Conservation (phyloP, 208 protist genomes). For the Leptomonas pyrrhocoris region DNA sequence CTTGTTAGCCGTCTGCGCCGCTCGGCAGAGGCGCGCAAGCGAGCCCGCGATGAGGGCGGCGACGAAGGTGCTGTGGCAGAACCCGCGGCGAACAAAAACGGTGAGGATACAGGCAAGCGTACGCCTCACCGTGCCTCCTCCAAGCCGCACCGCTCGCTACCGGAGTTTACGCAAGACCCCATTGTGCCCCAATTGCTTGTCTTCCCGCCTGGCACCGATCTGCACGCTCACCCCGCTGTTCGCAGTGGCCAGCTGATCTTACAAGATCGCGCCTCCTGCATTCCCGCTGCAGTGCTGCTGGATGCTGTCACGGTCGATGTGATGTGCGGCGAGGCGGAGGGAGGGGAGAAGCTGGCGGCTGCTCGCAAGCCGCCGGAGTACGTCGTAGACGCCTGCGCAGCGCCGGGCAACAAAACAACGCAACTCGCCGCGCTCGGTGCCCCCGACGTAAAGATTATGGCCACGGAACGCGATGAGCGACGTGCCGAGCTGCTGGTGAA, state of each 20-base stretch:
- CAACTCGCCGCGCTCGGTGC: slow-evolving; percentile 81
- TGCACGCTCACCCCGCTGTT: slow-evolving; percentile 87
- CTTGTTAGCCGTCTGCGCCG: slow-evolving; percentile 66
- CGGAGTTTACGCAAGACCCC: slow-evolving; percentile 72
- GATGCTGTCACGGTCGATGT: slow-evolving; percentile 59
- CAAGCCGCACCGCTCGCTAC: slow-evolving; percentile 33
- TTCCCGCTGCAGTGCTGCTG: slow-evolving; percentile 87
- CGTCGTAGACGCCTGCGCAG: slow-evolving; percentile 90
- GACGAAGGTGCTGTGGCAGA: neutral
- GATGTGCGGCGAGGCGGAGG: neutral
- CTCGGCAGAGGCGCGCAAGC: slow-evolving; percentile 38
- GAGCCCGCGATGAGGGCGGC: slow-evolving; percentile 6
- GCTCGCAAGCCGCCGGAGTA: slow-evolving; percentile 65
- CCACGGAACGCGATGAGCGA: slow-evolving; percentile 81
- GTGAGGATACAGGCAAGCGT: slow-evolving; percentile 1
- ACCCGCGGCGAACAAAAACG: neutral
- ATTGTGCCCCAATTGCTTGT: slow-evolving; percentile 81
- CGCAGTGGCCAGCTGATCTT: slow-evolving; percentile 85
- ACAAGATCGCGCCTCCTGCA: slow-evolving; percentile 92
- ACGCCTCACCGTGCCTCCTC: slow-evolving; percentile 12
- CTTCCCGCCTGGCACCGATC: slow-evolving; percentile 84
- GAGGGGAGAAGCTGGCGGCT: neutral
- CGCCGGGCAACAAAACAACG: slow-evolving; percentile 93
- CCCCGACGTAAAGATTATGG: slow-evolving; percentile 80
- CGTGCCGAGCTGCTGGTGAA: slow-evolving; percentile 68